phyloP scores from a whole-genome alignment of 2,329 filamentous ascomycete species.

The Alternaria incomplexa region DNA sequence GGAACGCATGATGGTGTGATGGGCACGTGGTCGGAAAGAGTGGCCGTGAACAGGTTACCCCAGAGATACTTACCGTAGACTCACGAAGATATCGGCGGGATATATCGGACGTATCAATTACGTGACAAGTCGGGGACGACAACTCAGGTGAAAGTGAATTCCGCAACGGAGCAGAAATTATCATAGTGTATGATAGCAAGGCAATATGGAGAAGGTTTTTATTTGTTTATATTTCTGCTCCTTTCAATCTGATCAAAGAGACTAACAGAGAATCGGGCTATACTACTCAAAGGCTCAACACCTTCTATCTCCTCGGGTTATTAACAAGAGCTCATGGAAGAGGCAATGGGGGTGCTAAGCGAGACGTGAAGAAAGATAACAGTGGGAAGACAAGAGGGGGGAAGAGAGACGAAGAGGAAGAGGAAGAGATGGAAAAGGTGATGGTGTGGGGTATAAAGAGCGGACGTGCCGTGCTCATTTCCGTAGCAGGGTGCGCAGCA shows the following conservation, averaged over 20 bases:
- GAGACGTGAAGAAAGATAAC: slow-evolving; percentile 4
- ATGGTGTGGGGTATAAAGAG: slow-evolving; percentile 9
- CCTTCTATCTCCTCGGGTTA: neutral
- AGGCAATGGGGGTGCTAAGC: neutral
- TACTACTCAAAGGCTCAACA: neutral
- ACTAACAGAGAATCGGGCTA: neutral
- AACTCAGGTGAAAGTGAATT: too few species aligned
- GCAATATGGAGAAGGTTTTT: neutral
- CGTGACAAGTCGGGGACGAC: too few species aligned
- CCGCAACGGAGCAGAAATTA: too few species aligned
- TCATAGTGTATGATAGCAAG: too few species aligned
- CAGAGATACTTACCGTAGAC: neutral
- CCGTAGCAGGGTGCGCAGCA: slow-evolving; percentile 12
- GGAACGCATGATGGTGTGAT: neutral
- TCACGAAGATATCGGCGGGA: too few species aligned
- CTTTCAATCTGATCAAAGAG: neutral
- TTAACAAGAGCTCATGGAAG: neutral
- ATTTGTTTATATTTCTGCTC: neutral
- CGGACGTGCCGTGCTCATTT: slow-evolving; percentile 10
- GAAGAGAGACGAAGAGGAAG: neutral
- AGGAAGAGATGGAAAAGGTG: neutral
- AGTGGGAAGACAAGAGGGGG: neutral
- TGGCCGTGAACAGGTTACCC: neutral
- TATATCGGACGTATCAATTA: neutral
- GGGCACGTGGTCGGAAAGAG: neutral